Evolutionary conservation across 2,329 filamentous ascomycete genomes (phyloP).

Genomic region (Fusarium buharicum): DNA sequence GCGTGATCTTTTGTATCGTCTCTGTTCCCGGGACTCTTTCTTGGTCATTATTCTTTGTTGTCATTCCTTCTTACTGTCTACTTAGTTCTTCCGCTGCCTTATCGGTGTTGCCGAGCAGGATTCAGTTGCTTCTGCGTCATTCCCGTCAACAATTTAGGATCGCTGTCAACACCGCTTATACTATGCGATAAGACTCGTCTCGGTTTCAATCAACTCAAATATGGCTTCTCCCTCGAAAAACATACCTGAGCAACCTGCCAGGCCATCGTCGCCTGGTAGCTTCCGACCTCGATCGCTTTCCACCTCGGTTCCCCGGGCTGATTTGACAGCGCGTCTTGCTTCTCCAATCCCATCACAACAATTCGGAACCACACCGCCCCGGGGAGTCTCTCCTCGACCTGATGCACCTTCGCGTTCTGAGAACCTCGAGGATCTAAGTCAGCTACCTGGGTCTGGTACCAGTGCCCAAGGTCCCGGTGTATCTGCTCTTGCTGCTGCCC

Average conservation of each 20-base stretch:
- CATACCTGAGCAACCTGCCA: slow-evolving; percentile 52
- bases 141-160: slow-evolving; percentile 19
- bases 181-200: slow-evolving; percentile 44
- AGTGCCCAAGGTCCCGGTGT: slow-evolving; percentile 80
- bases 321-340: slow-evolving; percentile 70
- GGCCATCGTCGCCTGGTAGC: slow-evolving; percentile 61
- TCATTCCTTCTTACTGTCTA: slow-evolving; percentile 31
- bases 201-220: slow-evolving; percentile 28
- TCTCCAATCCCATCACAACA: slow-evolving; percentile 62
- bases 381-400: slow-evolving; percentile 49
- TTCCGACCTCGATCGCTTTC: slow-evolving; percentile 58
- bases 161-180: slow-evolving; percentile 20
- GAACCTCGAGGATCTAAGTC: slow-evolving; percentile 61
- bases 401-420: slow-evolving; percentile 35
- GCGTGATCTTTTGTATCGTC: slow-evolving; percentile 18
- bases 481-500: slow-evolving; percentile 88
- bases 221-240: slow-evolving; percentile 55
- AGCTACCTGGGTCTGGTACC: slow-evolving; percentile 72
- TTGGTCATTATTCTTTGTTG: slow-evolving; percentile 27
- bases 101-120: slow-evolving; percentile 17
- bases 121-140: slow-evolving; percentile 27
- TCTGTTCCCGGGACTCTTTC: slow-evolving; percentile 22
- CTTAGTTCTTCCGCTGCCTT: slow-evolving; percentile 11
- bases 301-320: slow-evolving; percentile 66
- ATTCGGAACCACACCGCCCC: slow-evolving; percentile 52